Conservation (phyloP, 345 rosid genomes). For the Nasturtium officinale region DNA sequence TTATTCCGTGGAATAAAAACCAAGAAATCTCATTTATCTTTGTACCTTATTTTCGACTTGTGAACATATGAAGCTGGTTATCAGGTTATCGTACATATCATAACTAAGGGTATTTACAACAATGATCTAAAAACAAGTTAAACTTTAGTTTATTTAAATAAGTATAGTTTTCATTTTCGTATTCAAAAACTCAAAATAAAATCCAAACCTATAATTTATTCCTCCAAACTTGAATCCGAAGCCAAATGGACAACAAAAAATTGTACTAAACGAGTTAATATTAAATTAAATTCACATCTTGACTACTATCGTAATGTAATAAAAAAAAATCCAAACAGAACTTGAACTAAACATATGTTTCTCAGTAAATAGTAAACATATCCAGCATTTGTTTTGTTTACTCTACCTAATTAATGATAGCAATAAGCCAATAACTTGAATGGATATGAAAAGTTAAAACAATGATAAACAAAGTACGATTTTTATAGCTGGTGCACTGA, state of each 20-base stretch:
- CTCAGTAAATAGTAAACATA: not conserved
- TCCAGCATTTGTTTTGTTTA: no score
- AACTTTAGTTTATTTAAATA: not conserved
- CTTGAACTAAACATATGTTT: not conserved
- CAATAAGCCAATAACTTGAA: not conserved
- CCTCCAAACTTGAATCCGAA: not conserved
- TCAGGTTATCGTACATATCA: conserved; percentile 35
- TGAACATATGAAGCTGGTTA: conserved; percentile 33
- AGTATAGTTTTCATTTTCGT: not conserved
- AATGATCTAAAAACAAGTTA: conserved; percentile 13
- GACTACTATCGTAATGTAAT: not conserved
- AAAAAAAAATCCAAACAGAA: not conserved
- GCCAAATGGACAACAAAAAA: not conserved
- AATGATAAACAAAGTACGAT: conserved; percentile 35
- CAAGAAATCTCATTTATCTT: conserved; percentile 19
- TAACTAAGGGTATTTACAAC: conserved; percentile 1
- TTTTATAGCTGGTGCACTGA: conserved; percentile 44
- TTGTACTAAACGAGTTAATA: not conserved
- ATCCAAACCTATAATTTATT: not conserved
- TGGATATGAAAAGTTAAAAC: conserved; percentile 36
- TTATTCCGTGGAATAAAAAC: conserved; percentile 18
- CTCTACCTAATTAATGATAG: not conserved
- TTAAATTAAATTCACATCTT: not conserved
- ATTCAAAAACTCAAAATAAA: not conserved
- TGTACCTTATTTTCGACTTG: conserved; percentile 41